Evolutionary conservation across 192 early-diverging fungal species (phyloP).

Genomic region (Entomortierella parvispora): DNA sequence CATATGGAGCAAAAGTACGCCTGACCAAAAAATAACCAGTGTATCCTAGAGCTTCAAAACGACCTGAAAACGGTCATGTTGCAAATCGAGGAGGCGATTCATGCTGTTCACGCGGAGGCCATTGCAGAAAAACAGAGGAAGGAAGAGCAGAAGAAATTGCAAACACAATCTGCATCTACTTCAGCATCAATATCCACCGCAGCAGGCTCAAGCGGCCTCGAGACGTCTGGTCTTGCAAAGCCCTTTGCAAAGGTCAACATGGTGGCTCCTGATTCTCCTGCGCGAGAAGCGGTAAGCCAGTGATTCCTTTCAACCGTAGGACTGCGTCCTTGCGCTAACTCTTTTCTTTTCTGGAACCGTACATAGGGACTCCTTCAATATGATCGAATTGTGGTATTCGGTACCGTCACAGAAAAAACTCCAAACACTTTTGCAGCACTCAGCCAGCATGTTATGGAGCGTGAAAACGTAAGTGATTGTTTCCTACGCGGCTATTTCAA

Average conservation of each 20-base stretch:
- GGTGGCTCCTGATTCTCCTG: conserved; percentile 68
- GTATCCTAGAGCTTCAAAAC: conserved; percentile 56
- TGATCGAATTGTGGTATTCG: conserved; percentile 60
- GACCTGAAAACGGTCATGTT: conserved; percentile 63
- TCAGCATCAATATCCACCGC: conserved; percentile 7
- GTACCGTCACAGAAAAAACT: conserved; percentile 46
- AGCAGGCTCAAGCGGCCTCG: not conserved
- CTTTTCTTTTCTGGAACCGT: not conserved
- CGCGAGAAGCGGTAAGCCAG: conserved; percentile 53
- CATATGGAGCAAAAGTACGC: not conserved
- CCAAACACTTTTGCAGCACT: conserved; percentile 50
- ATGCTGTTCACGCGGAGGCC: conserved; percentile 58
- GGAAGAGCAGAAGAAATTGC: conserved; percentile 11
- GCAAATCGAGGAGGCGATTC: conserved; percentile 58
- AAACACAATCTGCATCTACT: conserved; percentile 1
- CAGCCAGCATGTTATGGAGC: conserved; percentile 44
- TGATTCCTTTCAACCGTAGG: not conserved
- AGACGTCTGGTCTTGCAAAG: not conserved
- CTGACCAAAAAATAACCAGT: too few relatives aligned
- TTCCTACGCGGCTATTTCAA: too few relatives aligned
- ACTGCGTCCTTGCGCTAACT: not conserved
- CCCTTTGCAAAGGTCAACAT: conserved; percentile 66
- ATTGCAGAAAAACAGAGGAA: conserved; percentile 18
- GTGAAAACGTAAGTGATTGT: conserved; percentile 50
- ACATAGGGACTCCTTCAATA: conserved; percentile 55